Evolutionary conservation across 257 asterid species (phyloP).

Genomic region (Nicotiana otophora): DNA sequence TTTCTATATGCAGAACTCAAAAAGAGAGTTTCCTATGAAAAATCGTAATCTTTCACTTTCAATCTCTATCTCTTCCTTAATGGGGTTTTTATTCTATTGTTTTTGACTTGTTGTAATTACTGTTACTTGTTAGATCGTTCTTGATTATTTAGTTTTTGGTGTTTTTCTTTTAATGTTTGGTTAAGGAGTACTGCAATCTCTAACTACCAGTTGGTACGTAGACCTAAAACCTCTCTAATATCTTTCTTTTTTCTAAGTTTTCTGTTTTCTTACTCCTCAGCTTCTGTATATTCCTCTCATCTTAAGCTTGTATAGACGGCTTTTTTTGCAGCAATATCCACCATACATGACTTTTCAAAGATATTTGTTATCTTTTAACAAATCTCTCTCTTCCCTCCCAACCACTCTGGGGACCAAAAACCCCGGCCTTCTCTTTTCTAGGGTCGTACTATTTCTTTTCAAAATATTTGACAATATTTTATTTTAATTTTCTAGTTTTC

Average conservation of each 20-base stretch:
- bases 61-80: constrained; percentile 13
- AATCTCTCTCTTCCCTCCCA: background rate
- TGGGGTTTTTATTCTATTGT: constrained; percentile 8
- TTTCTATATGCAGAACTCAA: constrained; percentile 8
- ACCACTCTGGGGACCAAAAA: too few species aligned
- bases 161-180: constrained; percentile 62
- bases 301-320: constrained; percentile 30
- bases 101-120: constrained; percentile 24
- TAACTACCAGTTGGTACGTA: constrained; percentile 97
- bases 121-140: constrained; percentile 40
- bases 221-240: constrained; percentile 53
- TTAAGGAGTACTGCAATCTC: constrained; percentile 71
- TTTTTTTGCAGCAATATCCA: constrained; percentile 32
- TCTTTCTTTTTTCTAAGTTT: constrained; percentile 38
- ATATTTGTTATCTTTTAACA: background rate
- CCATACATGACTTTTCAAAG: constrained; percentile 18
- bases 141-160: constrained; percentile 45
- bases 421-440: too few species aligned
- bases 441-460: too few species aligned
- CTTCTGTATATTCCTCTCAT: constrained; percentile 19
- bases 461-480: too few species aligned
- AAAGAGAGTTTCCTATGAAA: constrained; percentile 24
- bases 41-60: constrained; percentile 26
- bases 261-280: constrained; percentile 3
- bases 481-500: too few species aligned